These are phyloP conservation scores for Gonium pectorale DNA, from an alignment of 139 green algal genomes.

Conservation along the genomic window DNA sequence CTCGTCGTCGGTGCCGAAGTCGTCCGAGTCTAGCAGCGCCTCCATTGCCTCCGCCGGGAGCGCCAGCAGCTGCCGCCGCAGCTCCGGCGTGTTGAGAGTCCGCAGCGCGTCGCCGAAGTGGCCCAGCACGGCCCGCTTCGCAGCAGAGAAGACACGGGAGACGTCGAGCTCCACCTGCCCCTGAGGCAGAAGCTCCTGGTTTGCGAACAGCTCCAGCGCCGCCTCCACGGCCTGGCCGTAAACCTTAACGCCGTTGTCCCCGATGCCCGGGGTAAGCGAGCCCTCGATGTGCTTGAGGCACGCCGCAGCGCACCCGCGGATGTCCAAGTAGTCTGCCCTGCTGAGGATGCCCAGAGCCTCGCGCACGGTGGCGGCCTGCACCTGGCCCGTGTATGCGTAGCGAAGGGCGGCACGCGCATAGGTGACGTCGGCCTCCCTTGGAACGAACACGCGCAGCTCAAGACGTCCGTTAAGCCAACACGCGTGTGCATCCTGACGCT, in stretches of 20 bases:
- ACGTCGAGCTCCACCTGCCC: background rate
- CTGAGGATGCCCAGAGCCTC: background rate
- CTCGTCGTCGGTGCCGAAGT: slow-evolving; percentile 20
- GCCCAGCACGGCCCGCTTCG: background rate
- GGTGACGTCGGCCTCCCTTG: background rate
- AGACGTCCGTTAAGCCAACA: background rate
- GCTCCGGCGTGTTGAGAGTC: background rate
- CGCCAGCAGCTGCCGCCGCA: background rate
- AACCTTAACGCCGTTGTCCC: background rate
- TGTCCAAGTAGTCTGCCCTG: background rate
- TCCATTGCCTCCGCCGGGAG: background rate
- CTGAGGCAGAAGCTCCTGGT: background rate
- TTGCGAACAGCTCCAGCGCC: background rate
- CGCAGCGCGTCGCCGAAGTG: slow-evolving; percentile 3
- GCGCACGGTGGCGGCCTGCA: background rate
- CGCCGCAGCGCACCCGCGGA: background rate
- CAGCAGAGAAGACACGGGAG: background rate
- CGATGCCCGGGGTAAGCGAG: background rate
- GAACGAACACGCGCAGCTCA: background rate
- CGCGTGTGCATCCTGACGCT: background rate
- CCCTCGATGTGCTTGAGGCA: background rate
- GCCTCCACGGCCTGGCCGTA: background rate
- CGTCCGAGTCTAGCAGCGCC: slow-evolving; percentile 21
- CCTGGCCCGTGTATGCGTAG: slow-evolving; percentile 11
- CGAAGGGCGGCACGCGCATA: background rate